Percentiles rank a stretch among this genome's conserved stretches.
These are phyloP conservation scores for Gleditsia sinensis DNA, from an alignment of 306 rosid species.

Conservation along the genomic window DNA sequence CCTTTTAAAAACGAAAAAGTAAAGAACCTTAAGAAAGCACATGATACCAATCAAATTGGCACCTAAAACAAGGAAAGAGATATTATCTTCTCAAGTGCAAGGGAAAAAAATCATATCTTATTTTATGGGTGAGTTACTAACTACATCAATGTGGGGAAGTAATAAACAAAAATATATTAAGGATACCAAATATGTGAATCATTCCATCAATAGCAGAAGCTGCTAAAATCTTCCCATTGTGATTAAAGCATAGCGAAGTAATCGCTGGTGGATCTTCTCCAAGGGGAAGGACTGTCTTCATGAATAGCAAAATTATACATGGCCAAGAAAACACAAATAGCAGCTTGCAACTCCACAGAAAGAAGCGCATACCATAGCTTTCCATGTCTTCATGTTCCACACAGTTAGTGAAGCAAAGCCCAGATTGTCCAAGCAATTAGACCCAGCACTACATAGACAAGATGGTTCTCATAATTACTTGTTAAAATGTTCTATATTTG, in stretches of 20 bases:
- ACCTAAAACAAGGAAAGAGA: background rate
- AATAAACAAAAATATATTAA: constrained; percentile 35
- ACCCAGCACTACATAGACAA: constrained; percentile 60
- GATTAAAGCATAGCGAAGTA: constrained; percentile 92
- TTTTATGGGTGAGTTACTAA: background rate
- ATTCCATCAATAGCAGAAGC: constrained; percentile 95
- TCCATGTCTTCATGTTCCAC: constrained; percentile 99
- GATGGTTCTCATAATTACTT: constrained; percentile 17
- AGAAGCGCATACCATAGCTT: constrained; percentile 77
- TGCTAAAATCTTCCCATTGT: constrained; percentile 94
- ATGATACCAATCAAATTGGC: constrained; percentile 15
- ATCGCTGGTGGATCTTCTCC: constrained; percentile 99
- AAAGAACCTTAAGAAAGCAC: constrained; percentile 24
- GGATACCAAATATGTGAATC: constrained; percentile 99
- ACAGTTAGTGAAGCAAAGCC: constrained; percentile 89
- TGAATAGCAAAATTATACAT: constrained; percentile 56
- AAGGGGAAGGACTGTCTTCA: constrained; percentile 98
- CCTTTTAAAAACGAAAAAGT: background rate
- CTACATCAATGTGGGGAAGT: constrained; percentile 2
- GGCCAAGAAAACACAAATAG: constrained; percentile 31
- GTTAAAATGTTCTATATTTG: constrained; percentile 17
- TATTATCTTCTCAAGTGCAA: constrained; percentile 17
- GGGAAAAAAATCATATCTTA: background rate
- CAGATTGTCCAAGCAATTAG: constrained; percentile 59
- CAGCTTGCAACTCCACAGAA: constrained; percentile 23